Percentiles rank a stretch among this genome's conserved stretches.
phyloP scores from a whole-genome alignment of 257 asterid genomes.

The Jasminum sambac region DNA sequence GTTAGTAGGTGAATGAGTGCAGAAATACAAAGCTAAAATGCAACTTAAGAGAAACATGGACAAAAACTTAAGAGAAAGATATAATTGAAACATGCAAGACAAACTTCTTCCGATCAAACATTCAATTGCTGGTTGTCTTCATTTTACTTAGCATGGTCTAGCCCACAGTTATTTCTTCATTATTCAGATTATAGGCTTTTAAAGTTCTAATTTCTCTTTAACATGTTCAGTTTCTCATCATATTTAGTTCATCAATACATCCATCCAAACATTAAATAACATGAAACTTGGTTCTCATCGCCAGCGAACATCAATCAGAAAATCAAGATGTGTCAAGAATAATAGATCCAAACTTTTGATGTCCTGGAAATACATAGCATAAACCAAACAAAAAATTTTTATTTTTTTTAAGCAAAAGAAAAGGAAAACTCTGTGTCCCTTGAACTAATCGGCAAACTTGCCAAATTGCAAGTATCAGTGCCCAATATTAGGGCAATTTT shows the following conservation, averaged over 20 bases:
- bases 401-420: background rate
- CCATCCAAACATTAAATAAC: background rate
- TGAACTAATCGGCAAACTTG: slow-evolving; percentile 16
- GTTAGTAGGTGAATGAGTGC: background rate
- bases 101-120: background rate
- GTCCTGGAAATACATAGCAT: background rate
- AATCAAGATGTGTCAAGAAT: background rate
- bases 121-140: background rate
- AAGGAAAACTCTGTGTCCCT: background rate
- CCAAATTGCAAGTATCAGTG: slow-evolving; percentile 12
- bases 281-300: background rate
- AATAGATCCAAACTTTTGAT: background rate
- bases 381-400: background rate
- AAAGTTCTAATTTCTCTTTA: background rate
- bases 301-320: background rate
- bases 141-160: background rate
- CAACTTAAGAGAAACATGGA: background rate
- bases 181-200: background rate
- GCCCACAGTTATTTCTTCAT: background rate
- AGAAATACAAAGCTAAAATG: background rate
- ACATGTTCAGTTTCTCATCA: background rate
- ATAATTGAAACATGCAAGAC: background rate
- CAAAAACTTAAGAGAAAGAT: background rate
- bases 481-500: slow-evolving; percentile 15
- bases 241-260: background rate